A percentile compares a stretch with the other conserved stretches of the same genome.
Evolutionary conservation across 73 alveolate genomes (phyloP).

Genomic region (Paramecium primaurelia): DNA sequence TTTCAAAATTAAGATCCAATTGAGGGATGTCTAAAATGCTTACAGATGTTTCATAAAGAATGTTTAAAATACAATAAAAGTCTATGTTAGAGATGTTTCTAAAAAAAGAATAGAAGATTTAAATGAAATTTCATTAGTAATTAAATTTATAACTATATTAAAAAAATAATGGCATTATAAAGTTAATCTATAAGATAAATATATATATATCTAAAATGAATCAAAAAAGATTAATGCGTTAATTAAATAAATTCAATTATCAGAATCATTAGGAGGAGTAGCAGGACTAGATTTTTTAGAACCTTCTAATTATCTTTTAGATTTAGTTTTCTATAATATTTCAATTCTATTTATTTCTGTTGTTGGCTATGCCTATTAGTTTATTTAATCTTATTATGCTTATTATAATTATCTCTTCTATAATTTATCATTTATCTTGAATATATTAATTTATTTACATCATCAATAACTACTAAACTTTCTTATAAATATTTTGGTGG

Average conservation of each 20-base stretch:
- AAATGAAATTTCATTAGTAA: not conserved
- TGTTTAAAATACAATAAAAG: not conserved
- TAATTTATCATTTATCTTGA: not conserved
- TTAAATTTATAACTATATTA: not conserved
- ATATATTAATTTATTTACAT: not conserved
- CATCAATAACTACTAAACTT: not conserved
- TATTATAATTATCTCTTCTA: not conserved
- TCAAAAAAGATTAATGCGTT: not conserved
- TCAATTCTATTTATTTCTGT: not conserved
- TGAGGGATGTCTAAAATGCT: not conserved
- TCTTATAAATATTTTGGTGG: not conserved
- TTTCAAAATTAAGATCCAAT: not conserved
- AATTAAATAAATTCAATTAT: not conserved
- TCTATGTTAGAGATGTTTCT: not conserved
- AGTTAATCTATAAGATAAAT: not conserved
- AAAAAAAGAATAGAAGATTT: not conserved
- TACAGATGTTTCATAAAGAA: not conserved
- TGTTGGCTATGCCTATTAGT: not conserved
- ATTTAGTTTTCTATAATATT: not conserved
- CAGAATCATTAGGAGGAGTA: slow-evolving; percentile 43
- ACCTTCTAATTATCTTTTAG: not conserved
- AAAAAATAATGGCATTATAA: not conserved
- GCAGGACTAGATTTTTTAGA: slow-evolving; percentile 8
- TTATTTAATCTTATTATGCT: not conserved
- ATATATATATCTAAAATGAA: not conserved